phyloP scores from a whole-genome alignment of 495 filamentous ascomycete genomes.

The Penicillium coprophilum region DNA sequence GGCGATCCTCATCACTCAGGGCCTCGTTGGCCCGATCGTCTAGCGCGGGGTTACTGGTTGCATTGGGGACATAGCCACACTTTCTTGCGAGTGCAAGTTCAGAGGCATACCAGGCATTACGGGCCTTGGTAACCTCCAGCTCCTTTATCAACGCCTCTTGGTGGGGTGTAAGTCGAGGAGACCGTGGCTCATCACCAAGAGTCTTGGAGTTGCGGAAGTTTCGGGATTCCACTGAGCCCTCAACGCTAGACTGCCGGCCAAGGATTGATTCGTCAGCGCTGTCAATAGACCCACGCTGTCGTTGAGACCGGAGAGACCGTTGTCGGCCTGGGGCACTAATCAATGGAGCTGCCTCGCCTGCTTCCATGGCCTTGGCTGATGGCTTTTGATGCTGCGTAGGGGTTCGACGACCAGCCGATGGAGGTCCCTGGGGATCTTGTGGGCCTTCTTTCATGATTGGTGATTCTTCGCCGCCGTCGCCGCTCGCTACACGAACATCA shows the following conservation, averaged over 20 bases:
- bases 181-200: constrained; percentile 45
- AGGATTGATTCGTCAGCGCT: constrained; percentile 49
- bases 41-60: constrained; percentile 68
- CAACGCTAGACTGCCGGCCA: constrained; percentile 42
- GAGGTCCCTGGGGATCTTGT: constrained; percentile 45
- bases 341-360: constrained; percentile 48
- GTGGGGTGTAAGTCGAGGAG: constrained; percentile 46
- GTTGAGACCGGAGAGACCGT: constrained; percentile 43
- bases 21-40: constrained; percentile 74
- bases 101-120: constrained; percentile 96
- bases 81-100: constrained; percentile 88
- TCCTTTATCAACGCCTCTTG: constrained; percentile 69
- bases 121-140: constrained; percentile 74
- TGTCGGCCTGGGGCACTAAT: constrained; percentile 45
- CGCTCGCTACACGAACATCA: constrained; percentile 44
- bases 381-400: constrained; percentile 54
- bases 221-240: constrained; percentile 46
- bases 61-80: constrained; percentile 76
- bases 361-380: constrained; percentile 49
- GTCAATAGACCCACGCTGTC: constrained; percentile 46
- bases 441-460: constrained; percentile 53
- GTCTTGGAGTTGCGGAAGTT: constrained; percentile 41
- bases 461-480: constrained; percentile 53
- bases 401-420: constrained; percentile 59
- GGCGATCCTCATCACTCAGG: constrained; percentile 86